Percentiles rank a stretch among this genome's conserved stretches.
Conservation (phyloP, 495 filamentous ascomycete species). For the Lasiosphaeria ovina region DNA sequence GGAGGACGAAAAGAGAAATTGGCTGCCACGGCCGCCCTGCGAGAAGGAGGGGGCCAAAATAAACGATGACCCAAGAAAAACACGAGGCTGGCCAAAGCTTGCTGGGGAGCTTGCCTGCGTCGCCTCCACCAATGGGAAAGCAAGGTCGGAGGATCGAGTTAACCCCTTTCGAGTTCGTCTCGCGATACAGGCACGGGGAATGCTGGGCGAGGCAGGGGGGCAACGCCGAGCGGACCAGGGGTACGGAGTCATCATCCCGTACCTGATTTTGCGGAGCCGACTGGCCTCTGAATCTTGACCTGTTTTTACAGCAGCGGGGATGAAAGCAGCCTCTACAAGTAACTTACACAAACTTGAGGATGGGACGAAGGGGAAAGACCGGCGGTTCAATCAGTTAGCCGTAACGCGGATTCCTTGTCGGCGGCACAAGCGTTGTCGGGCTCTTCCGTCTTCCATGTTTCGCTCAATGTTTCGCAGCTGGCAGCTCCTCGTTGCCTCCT, state of each 20-base stretch:
- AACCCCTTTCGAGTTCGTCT: neutral
- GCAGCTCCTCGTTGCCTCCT: neutral
- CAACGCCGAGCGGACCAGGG: neutral
- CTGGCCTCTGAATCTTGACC: no score
- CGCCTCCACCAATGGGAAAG: neutral
- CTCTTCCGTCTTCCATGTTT: neutral
- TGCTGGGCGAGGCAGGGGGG: neutral
- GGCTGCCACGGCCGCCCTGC: slow-evolving; percentile 5
- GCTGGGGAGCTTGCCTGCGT: neutral
- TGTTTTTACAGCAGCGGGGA: no score
- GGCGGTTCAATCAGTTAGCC: neutral
- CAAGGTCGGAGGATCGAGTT: neutral
- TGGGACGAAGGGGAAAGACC: no score
- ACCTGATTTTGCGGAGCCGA: no score
- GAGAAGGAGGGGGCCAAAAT: slow-evolving; percentile 1
- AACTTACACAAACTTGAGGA: no score
- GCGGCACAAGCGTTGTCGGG: neutral
- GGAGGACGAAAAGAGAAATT: slow-evolving; percentile 4
- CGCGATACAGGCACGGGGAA: neutral
- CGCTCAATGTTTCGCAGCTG: neutral
- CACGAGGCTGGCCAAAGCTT: slow-evolving; percentile 2
- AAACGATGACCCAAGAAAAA: slow-evolving; percentile 2
- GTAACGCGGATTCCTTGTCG: neutral
- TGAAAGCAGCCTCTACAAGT: no score
- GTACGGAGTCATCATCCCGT: no score